Conservation (phyloP, 352 stramenopile species). For the Pseudoperonospora humuli region DNA sequence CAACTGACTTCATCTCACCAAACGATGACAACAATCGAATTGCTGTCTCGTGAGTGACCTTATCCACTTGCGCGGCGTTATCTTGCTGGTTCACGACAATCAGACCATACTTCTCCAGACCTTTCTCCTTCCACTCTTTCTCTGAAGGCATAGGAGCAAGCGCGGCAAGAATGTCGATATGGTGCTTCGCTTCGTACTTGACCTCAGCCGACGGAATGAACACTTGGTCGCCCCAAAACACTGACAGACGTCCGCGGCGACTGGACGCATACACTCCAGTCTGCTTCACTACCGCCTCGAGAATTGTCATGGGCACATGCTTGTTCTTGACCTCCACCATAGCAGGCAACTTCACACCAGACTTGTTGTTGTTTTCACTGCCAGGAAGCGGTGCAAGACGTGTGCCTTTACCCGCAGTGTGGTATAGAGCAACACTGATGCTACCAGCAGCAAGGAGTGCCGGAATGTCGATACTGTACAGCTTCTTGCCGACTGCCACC, state of each 20-base stretch:
- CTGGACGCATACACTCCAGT: conserved; percentile 95
- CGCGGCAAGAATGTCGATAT: conserved; percentile 97
- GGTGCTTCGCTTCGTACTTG: conserved; percentile 90
- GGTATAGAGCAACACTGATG: conserved; percentile 93
- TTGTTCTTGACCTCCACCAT: conserved; percentile 85
- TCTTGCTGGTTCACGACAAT: conserved; percentile 94
- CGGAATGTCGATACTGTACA: conserved; percentile 85
- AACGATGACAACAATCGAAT: conserved; percentile 89
- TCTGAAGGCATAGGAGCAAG: conserved; percentile 89
- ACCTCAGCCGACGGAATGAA: conserved; percentile 93
- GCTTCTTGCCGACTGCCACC: conserved; percentile 68
- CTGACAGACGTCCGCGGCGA: conserved; percentile 90
- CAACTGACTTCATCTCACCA: conserved; percentile 92
- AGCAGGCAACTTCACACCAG: conserved; percentile 95
- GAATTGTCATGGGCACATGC: conserved; percentile 92
- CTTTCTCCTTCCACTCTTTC: conserved; percentile 92
- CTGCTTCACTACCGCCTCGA: conserved; percentile 97
- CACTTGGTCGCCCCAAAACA: conserved; percentile 99
- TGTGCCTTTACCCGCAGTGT: conserved; percentile 97
- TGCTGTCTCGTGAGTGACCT: conserved; percentile 95
- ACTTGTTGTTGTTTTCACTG: conserved; percentile 99
- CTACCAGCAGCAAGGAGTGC: conserved; percentile 53
- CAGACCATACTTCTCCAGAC: conserved; percentile 97
- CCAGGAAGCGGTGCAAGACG: conserved; percentile 93
- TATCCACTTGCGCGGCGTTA: conserved; percentile 93